These are phyloP conservation scores for Nannochloropsis gaditana DNA, from an alignment of 108 stramenopile genomes.

Conservation along the genomic window DNA sequence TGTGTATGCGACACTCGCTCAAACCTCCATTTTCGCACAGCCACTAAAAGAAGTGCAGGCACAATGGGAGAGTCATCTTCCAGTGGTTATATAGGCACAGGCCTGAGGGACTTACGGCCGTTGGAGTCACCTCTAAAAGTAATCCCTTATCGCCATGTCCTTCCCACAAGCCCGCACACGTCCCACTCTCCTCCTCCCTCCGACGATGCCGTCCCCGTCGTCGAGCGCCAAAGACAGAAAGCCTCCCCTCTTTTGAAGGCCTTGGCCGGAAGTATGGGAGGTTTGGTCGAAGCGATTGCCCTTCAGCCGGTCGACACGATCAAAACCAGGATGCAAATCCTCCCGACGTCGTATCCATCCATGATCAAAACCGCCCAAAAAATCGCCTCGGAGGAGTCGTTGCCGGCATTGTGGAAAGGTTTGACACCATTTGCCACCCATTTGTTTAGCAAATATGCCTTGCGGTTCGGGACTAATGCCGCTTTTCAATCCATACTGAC, in stretches of 20 bases:
- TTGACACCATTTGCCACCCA: constrained; percentile 1
- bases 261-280: not conserved
- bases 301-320: not conserved
- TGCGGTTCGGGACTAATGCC: not conserved
- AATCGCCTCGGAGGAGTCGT: not conserved
- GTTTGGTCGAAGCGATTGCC: not conserved
- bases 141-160: not conserved
- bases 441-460: constrained; percentile 16
- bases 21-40: no score
- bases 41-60: no score
- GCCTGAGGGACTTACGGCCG: not conserved
- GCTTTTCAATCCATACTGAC: constrained; percentile 6
- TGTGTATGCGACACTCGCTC: no score
- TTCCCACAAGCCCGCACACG: no score
- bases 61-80: no score
- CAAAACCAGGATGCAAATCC: not conserved
- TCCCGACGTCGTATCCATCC: constrained; percentile 15
- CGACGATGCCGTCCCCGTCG: not conserved
- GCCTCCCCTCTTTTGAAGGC: not conserved
- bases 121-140: not conserved
- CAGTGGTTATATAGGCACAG: not conserved
- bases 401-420: not conserved
- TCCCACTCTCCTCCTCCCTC: not conserved
- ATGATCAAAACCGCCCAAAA: not conserved
- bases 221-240: not conserved